Evolutionary conservation across 2,329 filamentous ascomycete species (phyloP).

Genomic region (Trichoderma polysporum): DNA sequence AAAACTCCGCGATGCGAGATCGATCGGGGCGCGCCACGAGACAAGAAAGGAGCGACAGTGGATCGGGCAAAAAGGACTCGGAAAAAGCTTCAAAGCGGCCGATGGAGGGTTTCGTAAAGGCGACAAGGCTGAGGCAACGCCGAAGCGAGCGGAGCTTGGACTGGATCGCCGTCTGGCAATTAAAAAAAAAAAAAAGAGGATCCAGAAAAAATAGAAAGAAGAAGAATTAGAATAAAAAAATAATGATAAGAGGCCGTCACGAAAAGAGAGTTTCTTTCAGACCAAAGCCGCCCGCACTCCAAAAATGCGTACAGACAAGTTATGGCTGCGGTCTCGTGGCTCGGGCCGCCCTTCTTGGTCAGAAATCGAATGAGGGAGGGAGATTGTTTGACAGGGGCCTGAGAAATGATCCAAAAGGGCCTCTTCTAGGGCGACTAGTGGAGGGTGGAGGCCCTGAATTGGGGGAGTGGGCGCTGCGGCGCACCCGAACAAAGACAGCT

Average conservation of each 20-base stretch:
- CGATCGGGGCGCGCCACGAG: conserved; percentile 18
- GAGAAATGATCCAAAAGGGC: conserved; percentile 9
- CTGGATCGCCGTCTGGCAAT: background rate
- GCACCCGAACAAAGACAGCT: background rate
- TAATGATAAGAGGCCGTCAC: background rate
- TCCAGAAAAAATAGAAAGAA: background rate
- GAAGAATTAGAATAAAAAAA: background rate
- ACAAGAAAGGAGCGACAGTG: conserved; percentile 20
- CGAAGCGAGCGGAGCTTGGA: conserved; percentile 1
- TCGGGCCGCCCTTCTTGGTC: conserved; percentile 13
- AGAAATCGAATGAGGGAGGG: conserved; percentile 11
- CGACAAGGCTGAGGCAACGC: background rate
- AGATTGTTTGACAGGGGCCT: conserved; percentile 14
- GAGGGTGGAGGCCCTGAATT: background rate
- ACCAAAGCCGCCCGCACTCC: background rate
- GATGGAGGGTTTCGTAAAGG: background rate
- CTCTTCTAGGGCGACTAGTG: conserved; percentile 10
- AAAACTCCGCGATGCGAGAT: background rate
- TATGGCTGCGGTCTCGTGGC: conserved; percentile 11
- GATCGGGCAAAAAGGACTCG: background rate
- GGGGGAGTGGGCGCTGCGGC: background rate
- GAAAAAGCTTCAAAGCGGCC: background rate
- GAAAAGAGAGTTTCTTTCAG: too few relatives aligned
- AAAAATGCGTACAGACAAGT: background rate
- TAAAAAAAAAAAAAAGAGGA: background rate